Percentiles rank a stretch among this genome's conserved stretches.
Conservation (phyloP, 768 basidiomycete genomes). For the Galerina sulciceps region DNA sequence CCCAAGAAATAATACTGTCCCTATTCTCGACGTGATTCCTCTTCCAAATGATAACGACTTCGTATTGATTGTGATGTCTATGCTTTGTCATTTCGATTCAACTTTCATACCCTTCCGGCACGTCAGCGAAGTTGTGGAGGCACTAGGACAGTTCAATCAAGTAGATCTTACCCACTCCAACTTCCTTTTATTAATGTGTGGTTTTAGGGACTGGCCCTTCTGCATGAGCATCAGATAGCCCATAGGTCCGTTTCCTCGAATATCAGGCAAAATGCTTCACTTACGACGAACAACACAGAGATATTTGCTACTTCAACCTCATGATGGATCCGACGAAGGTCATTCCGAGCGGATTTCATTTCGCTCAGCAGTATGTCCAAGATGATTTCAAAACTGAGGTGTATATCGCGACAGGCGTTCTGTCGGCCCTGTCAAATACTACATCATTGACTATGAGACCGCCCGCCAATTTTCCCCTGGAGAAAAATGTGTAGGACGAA, state of each 20-base stretch:
- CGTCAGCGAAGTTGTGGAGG: conserved; percentile 25
- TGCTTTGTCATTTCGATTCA: conserved; percentile 16
- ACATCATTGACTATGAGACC: conserved; percentile 31
- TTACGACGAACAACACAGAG: conserved; percentile 10
- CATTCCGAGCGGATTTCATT: conserved; percentile 20
- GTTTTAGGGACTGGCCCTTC: conserved; percentile 21
- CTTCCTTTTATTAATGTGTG: neutral
- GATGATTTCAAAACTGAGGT: neutral
- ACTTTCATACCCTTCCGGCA: conserved; percentile 19
- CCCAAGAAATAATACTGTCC: conserved; percentile 25
- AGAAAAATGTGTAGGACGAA: conserved; percentile 5
- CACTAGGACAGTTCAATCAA: conserved; percentile 22
- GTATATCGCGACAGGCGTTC: conserved; percentile 16
- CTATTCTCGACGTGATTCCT: conserved; percentile 24
- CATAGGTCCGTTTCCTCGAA: conserved; percentile 11
- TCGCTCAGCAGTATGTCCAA: neutral
- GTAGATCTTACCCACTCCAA: conserved; percentile 2
- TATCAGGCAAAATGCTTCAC: neutral
- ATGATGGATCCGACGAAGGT: conserved; percentile 20
- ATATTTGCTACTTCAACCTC: conserved; percentile 23
- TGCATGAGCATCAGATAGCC: conserved; percentile 22
- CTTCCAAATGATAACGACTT: conserved; percentile 15
- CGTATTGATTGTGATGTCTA: conserved; percentile 26
- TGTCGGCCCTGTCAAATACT: conserved; percentile 27
- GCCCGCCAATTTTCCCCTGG: conserved; percentile 3